phyloP scores from a whole-genome alignment of 2,329 filamentous ascomycete genomes.

The Chaetomiaceae sp. region DNA sequence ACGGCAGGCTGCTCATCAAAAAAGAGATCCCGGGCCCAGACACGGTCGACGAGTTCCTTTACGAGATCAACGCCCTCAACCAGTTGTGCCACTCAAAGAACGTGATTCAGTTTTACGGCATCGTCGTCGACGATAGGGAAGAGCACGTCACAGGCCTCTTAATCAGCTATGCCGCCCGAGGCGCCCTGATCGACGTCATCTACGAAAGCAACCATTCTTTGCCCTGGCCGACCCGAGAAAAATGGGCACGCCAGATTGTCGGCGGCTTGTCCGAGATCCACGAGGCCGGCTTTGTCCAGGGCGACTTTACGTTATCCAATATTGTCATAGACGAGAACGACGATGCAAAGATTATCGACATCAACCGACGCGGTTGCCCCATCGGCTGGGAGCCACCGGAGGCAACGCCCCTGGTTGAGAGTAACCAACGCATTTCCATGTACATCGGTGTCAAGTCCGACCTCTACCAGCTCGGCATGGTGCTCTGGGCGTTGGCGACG shows the following conservation, averaged over 20 bases:
- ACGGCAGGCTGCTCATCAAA: conserved; percentile 73
- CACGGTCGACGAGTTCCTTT: conserved; percentile 92
- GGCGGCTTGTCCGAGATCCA: conserved; percentile 88
- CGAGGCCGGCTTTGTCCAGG: conserved; percentile 93
- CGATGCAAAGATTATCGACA: conserved; percentile 95
- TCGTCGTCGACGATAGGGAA: conserved; percentile 75
- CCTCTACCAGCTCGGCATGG: conserved; percentile 94
- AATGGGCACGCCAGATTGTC: conserved; percentile 89
- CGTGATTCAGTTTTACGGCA: conserved; percentile 81
- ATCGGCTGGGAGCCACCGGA: conserved; percentile 98
- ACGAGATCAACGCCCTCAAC: conserved; percentile 94
- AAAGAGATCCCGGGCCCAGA: conserved; percentile 97
- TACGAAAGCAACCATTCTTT: conserved; percentile 66
- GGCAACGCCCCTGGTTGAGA: conserved; percentile 77
- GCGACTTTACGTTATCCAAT: conserved; percentile 95
- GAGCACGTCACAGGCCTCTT: conserved; percentile 80
- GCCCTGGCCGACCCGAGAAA: conserved; percentile 69
- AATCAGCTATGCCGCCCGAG: conserved; percentile 81
- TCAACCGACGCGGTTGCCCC: conserved; percentile 94
- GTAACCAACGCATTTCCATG: conserved; percentile 87
- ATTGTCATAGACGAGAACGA: conserved; percentile 84
- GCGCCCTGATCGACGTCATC: conserved; percentile 84
- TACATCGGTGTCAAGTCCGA: conserved; percentile 98
- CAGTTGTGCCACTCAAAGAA: conserved; percentile 66
- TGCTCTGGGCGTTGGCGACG: conserved; percentile 85